A percentile compares a stretch with the other conserved stretches of the same genome.
These are phyloP conservation scores for Colletotrichum endophyticum DNA, from an alignment of 2,329 filamentous ascomycete genomes.

Conservation along the genomic window DNA sequence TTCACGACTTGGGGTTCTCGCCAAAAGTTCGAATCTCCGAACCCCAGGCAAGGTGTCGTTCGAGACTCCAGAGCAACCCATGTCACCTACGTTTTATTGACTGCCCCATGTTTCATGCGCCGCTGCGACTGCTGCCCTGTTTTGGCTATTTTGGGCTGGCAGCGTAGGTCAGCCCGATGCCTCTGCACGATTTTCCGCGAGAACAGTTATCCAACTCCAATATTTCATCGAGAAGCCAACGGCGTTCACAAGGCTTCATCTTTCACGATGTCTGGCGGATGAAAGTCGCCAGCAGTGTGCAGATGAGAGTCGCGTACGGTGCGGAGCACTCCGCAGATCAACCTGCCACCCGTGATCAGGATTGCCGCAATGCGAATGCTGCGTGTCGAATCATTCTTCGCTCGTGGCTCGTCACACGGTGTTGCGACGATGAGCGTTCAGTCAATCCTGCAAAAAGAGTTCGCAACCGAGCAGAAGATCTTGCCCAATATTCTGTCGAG, in stretches of 20 bases:
- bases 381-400: neutral
- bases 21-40: constrained; percentile 16
- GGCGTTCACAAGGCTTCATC: neutral
- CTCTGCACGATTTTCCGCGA: neutral
- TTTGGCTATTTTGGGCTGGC: constrained; percentile 3
- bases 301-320: neutral
- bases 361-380: neutral
- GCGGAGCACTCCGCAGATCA: neutral
- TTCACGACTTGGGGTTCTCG: neutral
- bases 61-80: constrained; percentile 1
- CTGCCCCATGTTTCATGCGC: constrained; percentile 9
- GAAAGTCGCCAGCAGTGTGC: neutral
- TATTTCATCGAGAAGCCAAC: neutral
- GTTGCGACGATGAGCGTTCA: neutral
- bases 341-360: neutral
- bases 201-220: neutral
- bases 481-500: neutral
- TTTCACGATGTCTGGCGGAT: neutral
- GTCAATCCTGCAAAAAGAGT: neutral
- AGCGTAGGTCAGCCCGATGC: neutral
- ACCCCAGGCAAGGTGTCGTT: neutral
- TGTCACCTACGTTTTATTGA: neutral
- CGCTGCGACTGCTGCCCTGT: neutral
- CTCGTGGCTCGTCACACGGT: neutral
- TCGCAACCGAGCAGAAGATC: neutral